These are phyloP conservation scores for Aspergillus ustus DNA, from an alignment of 2,329 filamentous ascomycete species.

Conservation along the genomic window DNA sequence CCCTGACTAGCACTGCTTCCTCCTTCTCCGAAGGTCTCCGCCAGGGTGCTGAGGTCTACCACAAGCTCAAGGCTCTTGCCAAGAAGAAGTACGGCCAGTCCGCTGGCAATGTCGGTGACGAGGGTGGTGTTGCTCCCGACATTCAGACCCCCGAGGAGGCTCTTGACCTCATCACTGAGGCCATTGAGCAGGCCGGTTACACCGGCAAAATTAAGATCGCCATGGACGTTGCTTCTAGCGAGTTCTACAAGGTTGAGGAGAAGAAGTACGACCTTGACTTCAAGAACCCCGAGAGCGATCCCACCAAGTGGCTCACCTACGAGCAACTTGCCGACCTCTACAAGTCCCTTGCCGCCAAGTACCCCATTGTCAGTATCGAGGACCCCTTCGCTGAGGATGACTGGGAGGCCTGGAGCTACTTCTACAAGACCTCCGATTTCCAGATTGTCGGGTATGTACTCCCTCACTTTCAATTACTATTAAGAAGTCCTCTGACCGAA, in stretches of 20 bases:
- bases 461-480: neutral
- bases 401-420: constrained; percentile 99
- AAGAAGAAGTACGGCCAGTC: constrained; percentile 99
- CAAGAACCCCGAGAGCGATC: constrained; percentile 99
- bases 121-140: constrained; percentile 99
- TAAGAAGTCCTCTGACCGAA: constrained; percentile 18
- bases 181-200: constrained; percentile 95
- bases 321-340: constrained; percentile 94
- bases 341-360: constrained; percentile 85
- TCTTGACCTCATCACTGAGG: constrained; percentile 90
- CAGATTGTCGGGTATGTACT: constrained; percentile 79
- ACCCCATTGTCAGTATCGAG: constrained; percentile 98
- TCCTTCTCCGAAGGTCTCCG: constrained; percentile 95
- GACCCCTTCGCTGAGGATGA: constrained; percentile 99
- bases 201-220: constrained; percentile 96
- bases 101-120: constrained; percentile 97
- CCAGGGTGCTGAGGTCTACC: constrained; percentile 97
- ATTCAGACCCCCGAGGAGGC: constrained; percentile 97
- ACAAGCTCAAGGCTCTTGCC: constrained; percentile 92
- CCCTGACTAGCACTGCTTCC: constrained; percentile 67
- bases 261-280: constrained; percentile 99
- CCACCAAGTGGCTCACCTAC: constrained; percentile 97
- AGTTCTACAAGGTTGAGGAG: constrained; percentile 96
- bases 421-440: constrained; percentile 98
- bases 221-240: constrained; percentile 98